Conservation (phyloP, 441 rosid genomes). For the Gossypium trilobum region DNA sequence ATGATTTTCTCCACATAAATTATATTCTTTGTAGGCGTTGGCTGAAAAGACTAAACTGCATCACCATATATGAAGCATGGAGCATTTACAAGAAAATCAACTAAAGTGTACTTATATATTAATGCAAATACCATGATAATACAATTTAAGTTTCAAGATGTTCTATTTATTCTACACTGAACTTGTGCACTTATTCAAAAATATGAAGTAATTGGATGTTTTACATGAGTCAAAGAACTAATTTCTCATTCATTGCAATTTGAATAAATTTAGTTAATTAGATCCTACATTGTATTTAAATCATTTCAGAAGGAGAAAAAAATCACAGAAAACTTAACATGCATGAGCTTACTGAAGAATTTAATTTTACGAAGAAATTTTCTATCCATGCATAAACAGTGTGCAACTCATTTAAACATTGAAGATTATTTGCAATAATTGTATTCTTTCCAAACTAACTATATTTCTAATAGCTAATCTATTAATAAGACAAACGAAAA, state of each 20-base stretch:
- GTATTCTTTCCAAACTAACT: background rate
- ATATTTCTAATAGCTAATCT: background rate
- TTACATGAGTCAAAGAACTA: background rate
- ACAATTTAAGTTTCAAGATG: background rate
- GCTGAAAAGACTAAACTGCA: background rate
- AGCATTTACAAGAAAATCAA: background rate
- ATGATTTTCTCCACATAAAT: background rate
- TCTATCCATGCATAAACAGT: background rate
- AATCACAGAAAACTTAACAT: background rate
- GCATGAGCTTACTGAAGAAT: background rate
- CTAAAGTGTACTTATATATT: background rate
- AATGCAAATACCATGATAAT: background rate
- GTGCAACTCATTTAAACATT: background rate
- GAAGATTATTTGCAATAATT: background rate
- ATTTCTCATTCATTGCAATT: background rate
- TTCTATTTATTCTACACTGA: background rate
- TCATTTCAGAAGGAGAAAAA: background rate
- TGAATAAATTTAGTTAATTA: background rate
- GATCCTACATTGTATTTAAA: background rate
- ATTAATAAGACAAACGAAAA: background rate
- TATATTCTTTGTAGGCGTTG: background rate
- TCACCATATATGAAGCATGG: background rate
- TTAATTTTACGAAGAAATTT: background rate
- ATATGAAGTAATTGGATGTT: background rate
- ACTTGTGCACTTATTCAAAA: background rate